These are phyloP conservation scores for Claviceps spartinae DNA, from an alignment of 2,329 filamentous ascomycete genomes.

Conservation along the genomic window DNA sequence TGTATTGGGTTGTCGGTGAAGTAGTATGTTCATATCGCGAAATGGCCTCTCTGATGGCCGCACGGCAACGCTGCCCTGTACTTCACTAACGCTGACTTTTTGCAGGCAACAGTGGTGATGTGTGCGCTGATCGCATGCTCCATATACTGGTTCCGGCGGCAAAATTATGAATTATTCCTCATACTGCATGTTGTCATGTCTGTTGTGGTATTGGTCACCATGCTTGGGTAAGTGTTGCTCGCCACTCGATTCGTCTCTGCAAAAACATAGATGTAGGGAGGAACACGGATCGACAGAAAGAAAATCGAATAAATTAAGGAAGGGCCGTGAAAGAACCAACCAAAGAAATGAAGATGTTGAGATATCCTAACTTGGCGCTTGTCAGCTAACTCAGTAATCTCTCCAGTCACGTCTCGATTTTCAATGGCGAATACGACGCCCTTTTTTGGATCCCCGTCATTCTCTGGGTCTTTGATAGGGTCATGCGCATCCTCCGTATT, in stretches of 20 bases:
- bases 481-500: conserved; percentile 29
- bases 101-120: conserved; percentile 31
- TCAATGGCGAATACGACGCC: conserved; percentile 31
- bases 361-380: too few relatives aligned
- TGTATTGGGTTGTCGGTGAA: conserved; percentile 38
- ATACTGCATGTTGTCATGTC: conserved; percentile 38
- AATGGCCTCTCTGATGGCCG: background rate
- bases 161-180: conserved; percentile 39
- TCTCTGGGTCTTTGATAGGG: conserved; percentile 37
- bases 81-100: background rate
- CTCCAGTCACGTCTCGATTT: conserved; percentile 35
- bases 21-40: conserved; percentile 17
- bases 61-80: background rate
- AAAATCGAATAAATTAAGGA: background rate
- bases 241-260: background rate
- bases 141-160: conserved; percentile 35
- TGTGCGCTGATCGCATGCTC: conserved; percentile 32
- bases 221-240: conserved; percentile 32
- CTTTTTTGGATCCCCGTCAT: conserved; percentile 35
- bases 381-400: background rate
- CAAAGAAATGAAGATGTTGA: background rate
- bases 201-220: conserved; percentile 32
- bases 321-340: background rate
- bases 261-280: too few relatives aligned
- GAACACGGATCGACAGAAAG: background rate